phyloP scores from a whole-genome alignment of 768 basidiomycete species.

The Lactarius akahatsu region DNA sequence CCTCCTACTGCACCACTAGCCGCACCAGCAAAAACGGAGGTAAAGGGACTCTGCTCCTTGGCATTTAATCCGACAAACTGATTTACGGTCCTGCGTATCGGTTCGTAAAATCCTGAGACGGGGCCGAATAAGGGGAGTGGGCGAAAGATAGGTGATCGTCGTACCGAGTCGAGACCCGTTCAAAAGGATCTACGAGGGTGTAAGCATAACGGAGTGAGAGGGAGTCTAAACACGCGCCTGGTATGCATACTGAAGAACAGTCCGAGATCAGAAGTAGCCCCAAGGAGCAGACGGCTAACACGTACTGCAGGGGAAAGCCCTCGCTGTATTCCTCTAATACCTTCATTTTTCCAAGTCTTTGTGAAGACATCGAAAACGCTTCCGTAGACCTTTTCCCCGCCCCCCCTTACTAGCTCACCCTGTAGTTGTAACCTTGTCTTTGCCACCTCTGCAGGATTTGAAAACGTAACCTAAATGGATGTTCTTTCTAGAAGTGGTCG shows the following conservation, averaged over 20 bases:
- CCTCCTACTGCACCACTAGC: constrained; percentile 90
- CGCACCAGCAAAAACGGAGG: constrained; percentile 85
- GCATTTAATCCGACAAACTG: constrained; percentile 58
- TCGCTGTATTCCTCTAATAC: constrained; percentile 87
- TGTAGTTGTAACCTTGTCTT: constrained; percentile 97
- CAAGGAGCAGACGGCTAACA: constrained; percentile 25
- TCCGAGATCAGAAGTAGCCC: constrained; percentile 19
- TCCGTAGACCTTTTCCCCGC: constrained; percentile 76
- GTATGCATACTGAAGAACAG: constrained; percentile 69
- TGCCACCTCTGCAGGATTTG: constrained; percentile 80
- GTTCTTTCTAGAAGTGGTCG: constrained; percentile 11
- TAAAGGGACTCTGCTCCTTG: constrained; percentile 66
- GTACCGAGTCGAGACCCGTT: constrained; percentile 88
- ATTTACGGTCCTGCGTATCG: constrained; percentile 75
- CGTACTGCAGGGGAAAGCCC: constrained; percentile 87
- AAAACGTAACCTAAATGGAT: constrained; percentile 67
- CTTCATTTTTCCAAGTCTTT: constrained; percentile 90
- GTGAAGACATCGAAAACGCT: constrained; percentile 82
- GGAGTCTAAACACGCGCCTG: constrained; percentile 60
- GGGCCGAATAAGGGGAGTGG: not conserved
- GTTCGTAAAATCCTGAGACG: constrained; percentile 90
- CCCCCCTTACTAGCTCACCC: constrained; percentile 83
- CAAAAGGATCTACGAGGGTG: constrained; percentile 65
- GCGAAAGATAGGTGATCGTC: constrained; percentile 20
- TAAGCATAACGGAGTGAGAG: not conserved